Evolutionary conservation across 2,329 filamentous ascomycete genomes (phyloP).

Genomic region (Cordyceps cateniannulata): DNA sequence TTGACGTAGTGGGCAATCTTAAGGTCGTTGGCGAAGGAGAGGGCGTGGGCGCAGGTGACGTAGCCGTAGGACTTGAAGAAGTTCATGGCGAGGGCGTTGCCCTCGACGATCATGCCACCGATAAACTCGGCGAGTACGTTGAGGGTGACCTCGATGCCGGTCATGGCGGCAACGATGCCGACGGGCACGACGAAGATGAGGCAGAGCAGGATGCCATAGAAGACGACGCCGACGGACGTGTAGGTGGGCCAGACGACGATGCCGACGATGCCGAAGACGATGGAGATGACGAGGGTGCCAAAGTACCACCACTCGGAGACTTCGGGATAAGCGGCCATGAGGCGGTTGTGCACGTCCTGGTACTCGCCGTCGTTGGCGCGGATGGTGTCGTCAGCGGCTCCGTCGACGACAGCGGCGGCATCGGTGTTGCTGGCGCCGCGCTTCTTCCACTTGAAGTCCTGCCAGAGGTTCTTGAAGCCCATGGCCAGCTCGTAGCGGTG

Average conservation of each 20-base stretch:
- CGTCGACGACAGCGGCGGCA: background rate
- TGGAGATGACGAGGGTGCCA: constrained; percentile 24
- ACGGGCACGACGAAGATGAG: constrained; percentile 37
- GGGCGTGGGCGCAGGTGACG: constrained; percentile 23
- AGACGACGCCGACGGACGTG: constrained; percentile 33
- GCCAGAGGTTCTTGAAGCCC: constrained; percentile 22
- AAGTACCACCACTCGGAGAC: constrained; percentile 39
- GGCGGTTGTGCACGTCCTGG: constrained; percentile 26
- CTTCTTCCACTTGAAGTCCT: constrained; percentile 19
- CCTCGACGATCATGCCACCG: constrained; percentile 30
- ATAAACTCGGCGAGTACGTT: constrained; percentile 37
- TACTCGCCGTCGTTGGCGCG: constrained; percentile 30
- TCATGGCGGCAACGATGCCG: constrained; percentile 37
- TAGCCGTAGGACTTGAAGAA: constrained; percentile 29
- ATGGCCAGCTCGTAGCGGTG: constrained; percentile 24
- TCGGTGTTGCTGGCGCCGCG: background rate
- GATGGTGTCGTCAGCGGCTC: constrained; percentile 6
- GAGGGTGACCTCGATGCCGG: constrained; percentile 36
- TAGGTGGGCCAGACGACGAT: constrained; percentile 36
- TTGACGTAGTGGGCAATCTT: constrained; percentile 47
- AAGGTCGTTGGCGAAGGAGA: constrained; percentile 33
- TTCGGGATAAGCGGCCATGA: constrained; percentile 27
- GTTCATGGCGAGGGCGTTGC: constrained; percentile 31
- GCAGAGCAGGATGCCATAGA: constrained; percentile 33
- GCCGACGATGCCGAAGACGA: constrained; percentile 30